Evolutionary conservation across 768 basidiomycete species (phyloP), one percentile per base, ranked within the genome.

Genomic region (Lactifluus subvellereus): DNA sequence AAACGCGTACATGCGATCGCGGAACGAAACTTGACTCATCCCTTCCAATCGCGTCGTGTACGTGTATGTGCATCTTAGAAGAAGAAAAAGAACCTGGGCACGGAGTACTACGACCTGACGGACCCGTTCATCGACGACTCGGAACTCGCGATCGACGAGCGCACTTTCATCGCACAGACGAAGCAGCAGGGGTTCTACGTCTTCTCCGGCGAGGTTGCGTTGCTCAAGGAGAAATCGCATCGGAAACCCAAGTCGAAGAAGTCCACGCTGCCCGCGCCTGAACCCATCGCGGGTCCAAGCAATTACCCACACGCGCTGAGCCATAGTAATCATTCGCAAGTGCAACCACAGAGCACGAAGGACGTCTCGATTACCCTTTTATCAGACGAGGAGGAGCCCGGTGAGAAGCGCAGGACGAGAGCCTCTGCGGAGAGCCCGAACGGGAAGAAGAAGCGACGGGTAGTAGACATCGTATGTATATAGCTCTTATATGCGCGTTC

Each of bases 41-140:
- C 27, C 2, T 2, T 27, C 27, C 27, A 16, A 18, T 35, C 22
- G 2, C 20, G 27, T 56, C 30, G 5, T 11, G 11, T 27, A 27
- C 27, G 27, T 27, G 27, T 27, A 27, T 27, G 27, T 3, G 27
- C 16, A 3, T 20, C 11, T 14, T 16, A 62, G 57, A 54, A 64
- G 59, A 64, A 79, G 70, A 70, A 73, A 72, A 86, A 84, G 71
- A 82, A 78, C 60, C 72, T 74, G 1, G 77, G 79, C 0, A 75
- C 84, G 22, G 91, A 89, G 71, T 91, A 94, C 70, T 99, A 99
- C 78, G 96, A 99, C 76, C 79, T 87, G 20, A 77, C 80, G 0
- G 97, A 99, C 75, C 89, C 92, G 0, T 98, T 98, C 77, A 97
- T 99, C 71, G 97, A 99, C 79, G 97, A 99, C 75, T 92, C 93